A percentile compares a stretch with the other conserved stretches of the same genome.
Evolutionary conservation across 371 early-diverging fungal genomes (phyloP).

Genomic region (Mucor lusitanicus): DNA sequence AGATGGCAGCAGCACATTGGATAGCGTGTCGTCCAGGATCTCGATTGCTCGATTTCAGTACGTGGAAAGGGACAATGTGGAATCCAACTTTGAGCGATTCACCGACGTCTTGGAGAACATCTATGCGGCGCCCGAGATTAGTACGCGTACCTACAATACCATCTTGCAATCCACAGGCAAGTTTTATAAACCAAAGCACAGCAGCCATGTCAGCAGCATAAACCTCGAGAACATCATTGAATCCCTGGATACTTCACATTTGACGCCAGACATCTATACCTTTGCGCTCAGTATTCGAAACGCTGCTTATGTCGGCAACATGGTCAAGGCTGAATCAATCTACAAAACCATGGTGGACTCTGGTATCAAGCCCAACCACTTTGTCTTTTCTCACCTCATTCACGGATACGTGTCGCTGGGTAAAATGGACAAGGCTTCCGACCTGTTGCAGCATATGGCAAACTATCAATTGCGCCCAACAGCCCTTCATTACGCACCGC

Average conservation of each 20-base stretch:
- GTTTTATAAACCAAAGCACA: slow-evolving; percentile 11
- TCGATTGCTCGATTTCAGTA: slow-evolving; percentile 2
- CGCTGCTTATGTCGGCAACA: slow-evolving; percentile 31
- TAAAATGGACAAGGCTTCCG: slow-evolving; percentile 32
- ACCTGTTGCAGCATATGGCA: slow-evolving; percentile 25
- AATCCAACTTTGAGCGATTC: slow-evolving; percentile 13
- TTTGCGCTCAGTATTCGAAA: slow-evolving; percentile 41
- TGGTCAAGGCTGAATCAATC: slow-evolving; percentile 32
- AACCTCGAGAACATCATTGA: slow-evolving; percentile 8
- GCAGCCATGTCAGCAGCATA: not conserved
- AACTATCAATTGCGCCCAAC: slow-evolving; percentile 29
- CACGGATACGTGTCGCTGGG: slow-evolving; percentile 33
- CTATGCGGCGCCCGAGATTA: not conserved
- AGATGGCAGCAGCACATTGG: slow-evolving; percentile 8
- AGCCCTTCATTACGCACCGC: slow-evolving; percentile 30
- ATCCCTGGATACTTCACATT: slow-evolving; percentile 12
- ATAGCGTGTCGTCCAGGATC: slow-evolving; percentile 21
- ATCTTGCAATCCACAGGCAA: slow-evolving; percentile 31
- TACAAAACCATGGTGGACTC: slow-evolving; percentile 31
- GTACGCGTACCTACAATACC: slow-evolving; percentile 40
- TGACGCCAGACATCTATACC: slow-evolving; percentile 32
- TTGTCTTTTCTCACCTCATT: slow-evolving; percentile 42
- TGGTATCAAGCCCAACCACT: slow-evolving; percentile 38
- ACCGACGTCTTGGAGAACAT: slow-evolving; percentile 12
- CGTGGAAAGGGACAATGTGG: not conserved